Base-by-base conservation (phyloP, 257 asterid species). In the Solanum sitiens region DNA sequence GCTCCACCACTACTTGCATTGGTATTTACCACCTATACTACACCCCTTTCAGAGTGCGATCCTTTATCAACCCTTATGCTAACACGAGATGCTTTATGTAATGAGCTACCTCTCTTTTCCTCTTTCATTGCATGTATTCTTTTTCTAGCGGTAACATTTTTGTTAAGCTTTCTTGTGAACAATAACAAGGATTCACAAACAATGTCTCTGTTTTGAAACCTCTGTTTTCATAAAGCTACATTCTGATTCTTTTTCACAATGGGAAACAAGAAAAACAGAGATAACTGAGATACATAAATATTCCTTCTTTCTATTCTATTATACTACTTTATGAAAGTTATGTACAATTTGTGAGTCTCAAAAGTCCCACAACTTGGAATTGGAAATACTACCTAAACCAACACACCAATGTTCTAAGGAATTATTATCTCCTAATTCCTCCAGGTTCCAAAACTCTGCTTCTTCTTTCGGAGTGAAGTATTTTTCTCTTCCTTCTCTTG, bases 291-390 rank as follows among this genome's bases (percentile, higher is more conserved):
- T 80, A 16, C 10, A 63, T 65, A 65, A n/a, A n/a, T 65, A n/a
- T 5, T 65, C 72, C 84, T 61, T 47, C 68, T 16, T 76, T 12
- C 84, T 14, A 27, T 76, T 77, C 65, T 77, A 15, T 27, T 80
- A 6, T 15, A 80, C 86, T 50, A 30, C 4, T 10, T 3, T 14
- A 12, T 4, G 7, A 2, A 47, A 80, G 5, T 50, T 50, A n/a
- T 32, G 32, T 50, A 30, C 70, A 82, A 50, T 18, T n/a, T 30
- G 71, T 82, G 45, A 72, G 84, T 91, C 89, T 89, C 92, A 92
- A 89, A 94, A 93, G 73, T 91, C 96, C 95, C 94, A 93, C 95
- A 94, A 94, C 63, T 91, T 33, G 75, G 68, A 83, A 63, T 86
- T 86, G 4, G 90, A 89, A 3, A 89, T 73, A 83, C 87, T 91